phyloP scores from a whole-genome alignment of 208 protist genomes.

The Trypanosomatidae sp. region DNA sequence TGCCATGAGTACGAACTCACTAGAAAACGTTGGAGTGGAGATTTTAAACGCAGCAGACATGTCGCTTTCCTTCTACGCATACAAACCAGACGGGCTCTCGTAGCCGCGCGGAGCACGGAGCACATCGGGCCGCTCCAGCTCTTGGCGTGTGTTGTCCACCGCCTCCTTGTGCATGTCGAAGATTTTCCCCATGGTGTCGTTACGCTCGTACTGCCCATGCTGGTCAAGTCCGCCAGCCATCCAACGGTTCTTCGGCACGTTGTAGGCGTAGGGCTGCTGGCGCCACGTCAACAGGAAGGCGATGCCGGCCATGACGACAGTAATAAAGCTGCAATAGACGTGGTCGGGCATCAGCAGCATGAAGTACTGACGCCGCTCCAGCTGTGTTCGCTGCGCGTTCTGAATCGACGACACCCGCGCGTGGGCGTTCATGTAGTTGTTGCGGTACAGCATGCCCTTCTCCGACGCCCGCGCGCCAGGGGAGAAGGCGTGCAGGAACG shows the following conservation, averaged over 20 bases:
- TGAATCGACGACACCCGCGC: conserved; percentile 68
- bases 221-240: conserved; percentile 55
- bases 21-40: conserved; percentile 7
- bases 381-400: conserved; percentile 50
- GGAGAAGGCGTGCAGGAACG: conserved; percentile 83
- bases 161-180: conserved; percentile 66
- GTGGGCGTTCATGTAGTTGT: conserved; percentile 85
- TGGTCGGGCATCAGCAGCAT: conserved; percentile 78
- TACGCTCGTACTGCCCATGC: conserved; percentile 79
- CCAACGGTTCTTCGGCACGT: conserved; percentile 57
- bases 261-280: conserved; percentile 49
- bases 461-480: conserved; percentile 71
- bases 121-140: conserved; percentile 52
- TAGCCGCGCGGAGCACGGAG: conserved; percentile 58
- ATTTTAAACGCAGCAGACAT: too few relatives aligned
- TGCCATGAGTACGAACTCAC: not conserved
- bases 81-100: conserved; percentile 52
- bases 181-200: conserved; percentile 71
- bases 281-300: conserved; percentile 29
- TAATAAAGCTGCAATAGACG: conserved; percentile 30
- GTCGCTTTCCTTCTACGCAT: too few relatives aligned
- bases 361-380: conserved; percentile 52
- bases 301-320: conserved; percentile 4
- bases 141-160: conserved; percentile 59
- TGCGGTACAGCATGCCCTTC: conserved; percentile 89